phyloP scores from a whole-genome alignment of 2,329 filamentous ascomycete genomes.

The Pseudocercospora vitis region DNA sequence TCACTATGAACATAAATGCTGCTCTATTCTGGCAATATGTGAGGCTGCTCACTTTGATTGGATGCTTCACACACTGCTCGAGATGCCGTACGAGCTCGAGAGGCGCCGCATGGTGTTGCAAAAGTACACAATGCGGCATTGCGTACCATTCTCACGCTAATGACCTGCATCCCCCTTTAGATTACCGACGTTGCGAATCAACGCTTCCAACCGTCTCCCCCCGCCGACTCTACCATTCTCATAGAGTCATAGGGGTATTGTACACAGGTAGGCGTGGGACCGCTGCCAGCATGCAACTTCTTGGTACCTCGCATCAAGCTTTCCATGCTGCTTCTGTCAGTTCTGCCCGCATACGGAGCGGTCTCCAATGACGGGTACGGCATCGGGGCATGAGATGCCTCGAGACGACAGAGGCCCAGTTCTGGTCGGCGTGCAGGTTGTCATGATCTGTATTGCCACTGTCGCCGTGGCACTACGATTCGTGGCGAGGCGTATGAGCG shows the following conservation, averaged over 20 bases:
- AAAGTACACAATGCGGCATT: no score
- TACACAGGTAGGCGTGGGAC: neutral
- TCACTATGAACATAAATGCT: no score
- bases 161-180: neutral
- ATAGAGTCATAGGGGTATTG: neutral
- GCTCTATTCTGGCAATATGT: no score
- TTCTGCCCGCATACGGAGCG: neutral
- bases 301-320: neutral
- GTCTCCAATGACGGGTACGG: neutral
- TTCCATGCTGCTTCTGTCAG: neutral
- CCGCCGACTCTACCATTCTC: neutral
- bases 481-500: conserved; percentile 11
- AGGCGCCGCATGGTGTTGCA: no score
- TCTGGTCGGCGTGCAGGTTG: conserved; percentile 17
- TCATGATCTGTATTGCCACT: conserved; percentile 16
- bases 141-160: no score
- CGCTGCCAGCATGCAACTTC: neutral
- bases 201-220: neutral
- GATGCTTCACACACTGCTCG: no score
- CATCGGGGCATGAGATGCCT: neutral
- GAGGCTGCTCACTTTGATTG: no score
- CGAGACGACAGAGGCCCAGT: conserved; percentile 8
- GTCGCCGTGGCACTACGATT: conserved; percentile 16
- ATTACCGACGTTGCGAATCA: neutral
- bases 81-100: no score